Base-by-base conservation (phyloP, 164 flowering plant species). In the Litsea cubeba region DNA sequence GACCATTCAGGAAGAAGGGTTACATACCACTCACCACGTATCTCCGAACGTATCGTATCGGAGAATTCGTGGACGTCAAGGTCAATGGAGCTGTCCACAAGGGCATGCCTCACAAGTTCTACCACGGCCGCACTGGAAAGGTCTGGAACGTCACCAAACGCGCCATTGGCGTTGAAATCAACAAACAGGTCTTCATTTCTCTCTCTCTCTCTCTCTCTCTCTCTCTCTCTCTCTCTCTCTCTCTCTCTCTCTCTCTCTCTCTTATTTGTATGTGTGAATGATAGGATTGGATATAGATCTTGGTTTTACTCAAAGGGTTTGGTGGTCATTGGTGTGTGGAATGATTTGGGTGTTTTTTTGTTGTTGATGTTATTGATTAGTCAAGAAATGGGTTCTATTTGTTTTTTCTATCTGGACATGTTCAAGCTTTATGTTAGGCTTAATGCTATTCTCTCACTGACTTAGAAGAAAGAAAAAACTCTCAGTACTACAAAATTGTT, bases 111-210 rank as follows among this genome's bases (percentile, higher is more conserved):
- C 97, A 91, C 76, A 91, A 91, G 84, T 91, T 88, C 84, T 91
- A 91, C 86, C 94, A 91, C 81, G 97, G 94, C 49, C 92, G 93
- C 73, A 91, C 97, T 6, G 92, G 97, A 0, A 83, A 79, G 20
- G 89, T 92, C 81, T 92, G 94, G 94, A 90, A 90, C 76, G 92
- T 92, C 79, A 92, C 94, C 83, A 92, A 92, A 79, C 90, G 94
- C 18, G 94, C 97, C 68, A 82, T 92, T 75, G 94, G 97, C 28
- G 94, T 91, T 54, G 94, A 90, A 79, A 68, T 91, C 63, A 90
- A 90, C 89, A 90, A 91, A 72, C 97, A 91, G 94, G 97, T 87
- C 46, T 58, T 6, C 8, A 23, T 57, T 11, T 20, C 17, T 14
- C 50, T 68, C 11, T 28, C 24, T 35, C 8, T 35, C 30, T 35